phyloP scores from a whole-genome alignment of 305 asterid genomes.

The Fraxinus velutina region DNA sequence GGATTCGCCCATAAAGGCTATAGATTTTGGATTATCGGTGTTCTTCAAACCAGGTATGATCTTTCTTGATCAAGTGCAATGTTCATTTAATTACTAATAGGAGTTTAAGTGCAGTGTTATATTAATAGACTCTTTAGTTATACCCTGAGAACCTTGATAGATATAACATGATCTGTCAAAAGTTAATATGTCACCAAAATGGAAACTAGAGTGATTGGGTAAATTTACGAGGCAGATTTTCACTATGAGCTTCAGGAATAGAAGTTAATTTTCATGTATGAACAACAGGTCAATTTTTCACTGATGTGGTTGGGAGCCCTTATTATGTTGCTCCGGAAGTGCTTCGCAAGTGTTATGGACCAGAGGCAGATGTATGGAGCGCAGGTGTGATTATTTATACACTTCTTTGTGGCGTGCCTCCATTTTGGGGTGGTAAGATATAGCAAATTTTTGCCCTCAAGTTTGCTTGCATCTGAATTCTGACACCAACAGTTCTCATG shows the following conservation, averaged over 20 bases:
- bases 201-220: background rate
- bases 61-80: background rate
- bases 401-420: conserved; percentile 73
- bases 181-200: background rate
- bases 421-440: conserved; percentile 83
- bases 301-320: conserved; percentile 83
- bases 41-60: conserved; percentile 77
- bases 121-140: background rate
- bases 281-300: conserved; percentile 53
- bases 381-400: conserved; percentile 78
- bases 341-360: conserved; percentile 60
- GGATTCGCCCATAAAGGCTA: conserved; percentile 72
- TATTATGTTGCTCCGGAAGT: conserved; percentile 87
- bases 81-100: background rate
- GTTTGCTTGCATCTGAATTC: background rate
- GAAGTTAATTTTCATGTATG: background rate
- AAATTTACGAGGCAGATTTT: background rate
- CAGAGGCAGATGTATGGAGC: conserved; percentile 87
- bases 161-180: background rate
- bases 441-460: background rate
- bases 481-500: background rate
- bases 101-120: background rate
- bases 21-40: conserved; percentile 73
- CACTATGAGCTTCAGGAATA: background rate
- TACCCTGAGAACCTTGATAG: background rate